Conservation (phyloP, 2,329 filamentous ascomycete genomes). For the Endothia cerciana region DNA sequence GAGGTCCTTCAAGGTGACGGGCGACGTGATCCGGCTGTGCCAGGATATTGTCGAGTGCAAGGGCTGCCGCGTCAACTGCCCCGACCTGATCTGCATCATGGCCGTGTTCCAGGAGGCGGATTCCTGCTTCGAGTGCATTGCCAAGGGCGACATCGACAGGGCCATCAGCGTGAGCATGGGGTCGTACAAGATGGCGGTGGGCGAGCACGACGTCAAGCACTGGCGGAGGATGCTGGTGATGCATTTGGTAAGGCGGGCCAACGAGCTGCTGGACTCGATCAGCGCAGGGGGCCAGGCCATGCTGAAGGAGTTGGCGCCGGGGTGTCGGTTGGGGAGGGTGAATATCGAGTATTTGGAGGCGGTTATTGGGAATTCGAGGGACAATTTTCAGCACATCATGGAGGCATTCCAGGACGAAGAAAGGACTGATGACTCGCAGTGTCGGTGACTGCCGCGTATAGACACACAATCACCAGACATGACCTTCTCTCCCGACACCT, state of each 20-base stretch:
- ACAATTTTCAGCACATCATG: not conserved
- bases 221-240: not conserved
- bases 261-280: not conserved
- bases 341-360: slow-evolving; percentile 13
- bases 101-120: slow-evolving; percentile 17
- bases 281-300: slow-evolving; percentile 8
- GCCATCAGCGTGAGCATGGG: not conserved
- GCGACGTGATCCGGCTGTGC: slow-evolving; percentile 8
- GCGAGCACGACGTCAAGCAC: not conserved
- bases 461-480: too few species aligned
- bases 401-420: too few species aligned
- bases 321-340: slow-evolving; percentile 8
- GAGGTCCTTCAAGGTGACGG: not conserved
- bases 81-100: slow-evolving; percentile 19
- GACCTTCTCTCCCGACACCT: too few species aligned
- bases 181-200: not conserved
- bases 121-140: slow-evolving; percentile 9
- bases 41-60: slow-evolving; percentile 2
- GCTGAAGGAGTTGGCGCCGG: slow-evolving; percentile 2
- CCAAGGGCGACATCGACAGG: not conserved
- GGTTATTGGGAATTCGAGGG: slow-evolving; percentile 1
- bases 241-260: slow-evolving; percentile 5
- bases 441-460: too few species aligned
- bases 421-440: too few species aligned
- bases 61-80: slow-evolving; percentile 5